Evolutionary conservation across 2,329 filamentous ascomycete species (phyloP).

Genomic region (Biscogniauxia marginata): DNA sequence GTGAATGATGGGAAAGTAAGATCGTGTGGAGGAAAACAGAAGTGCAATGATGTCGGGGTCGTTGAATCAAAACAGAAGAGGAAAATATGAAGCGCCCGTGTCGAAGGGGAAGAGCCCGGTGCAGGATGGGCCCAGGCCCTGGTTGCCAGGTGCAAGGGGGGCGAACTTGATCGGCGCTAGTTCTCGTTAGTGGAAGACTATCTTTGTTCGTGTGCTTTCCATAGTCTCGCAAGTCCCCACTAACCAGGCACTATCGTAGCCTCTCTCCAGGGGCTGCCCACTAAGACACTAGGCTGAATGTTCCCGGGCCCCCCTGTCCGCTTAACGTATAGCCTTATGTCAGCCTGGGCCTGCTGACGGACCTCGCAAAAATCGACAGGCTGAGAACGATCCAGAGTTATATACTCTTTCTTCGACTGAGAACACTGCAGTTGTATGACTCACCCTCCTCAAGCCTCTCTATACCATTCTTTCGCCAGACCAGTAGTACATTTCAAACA

Average conservation of each 20-base stretch:
- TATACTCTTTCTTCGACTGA: background rate
- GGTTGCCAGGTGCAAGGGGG: background rate
- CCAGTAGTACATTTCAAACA: background rate
- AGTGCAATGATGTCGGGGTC: constrained; percentile 11
- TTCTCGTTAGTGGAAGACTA: background rate
- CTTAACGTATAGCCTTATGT: background rate
- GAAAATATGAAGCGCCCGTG: constrained; percentile 7
- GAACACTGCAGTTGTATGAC: background rate
- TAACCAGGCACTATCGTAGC: background rate
- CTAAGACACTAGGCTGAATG: background rate
- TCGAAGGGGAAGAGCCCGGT: background rate
- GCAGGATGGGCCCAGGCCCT: background rate
- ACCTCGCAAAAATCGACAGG: constrained; percentile 15
- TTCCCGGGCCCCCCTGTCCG: background rate
- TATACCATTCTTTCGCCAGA: background rate
- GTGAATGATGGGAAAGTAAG: background rate
- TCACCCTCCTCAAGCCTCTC: background rate
- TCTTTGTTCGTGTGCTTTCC: background rate
- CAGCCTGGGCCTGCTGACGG: background rate
- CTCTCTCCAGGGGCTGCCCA: background rate
- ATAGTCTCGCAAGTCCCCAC: background rate
- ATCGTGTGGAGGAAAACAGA: background rate
- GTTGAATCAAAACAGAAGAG: constrained; percentile 17
- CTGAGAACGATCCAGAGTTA: constrained; percentile 11
- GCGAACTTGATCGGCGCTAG: background rate